Evolutionary conservation across 805 yeast genomes (phyloP).

Genomic region (Schwanniomyces sp.): DNA sequence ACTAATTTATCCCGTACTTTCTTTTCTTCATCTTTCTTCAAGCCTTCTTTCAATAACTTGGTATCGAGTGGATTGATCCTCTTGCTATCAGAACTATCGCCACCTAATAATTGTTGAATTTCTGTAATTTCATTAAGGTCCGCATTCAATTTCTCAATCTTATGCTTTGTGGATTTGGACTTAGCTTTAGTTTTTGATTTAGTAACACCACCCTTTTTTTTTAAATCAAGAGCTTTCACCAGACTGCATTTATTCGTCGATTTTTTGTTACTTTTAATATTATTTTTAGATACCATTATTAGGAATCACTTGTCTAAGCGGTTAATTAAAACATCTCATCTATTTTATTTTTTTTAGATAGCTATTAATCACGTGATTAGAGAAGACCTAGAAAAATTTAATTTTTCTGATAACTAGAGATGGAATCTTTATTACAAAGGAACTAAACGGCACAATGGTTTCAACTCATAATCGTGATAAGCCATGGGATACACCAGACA

Average conservation of each 20-base stretch:
- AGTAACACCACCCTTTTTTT: neutral
- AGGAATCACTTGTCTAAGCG: neutral
- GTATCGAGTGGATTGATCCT: conserved; percentile 34
- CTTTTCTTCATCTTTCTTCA: conserved; percentile 34
- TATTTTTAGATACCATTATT: neutral
- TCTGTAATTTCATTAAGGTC: conserved; percentile 23
- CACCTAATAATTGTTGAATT: conserved; percentile 14
- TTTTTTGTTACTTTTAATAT: neutral
- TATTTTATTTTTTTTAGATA: neutral
- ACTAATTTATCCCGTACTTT: conserved; percentile 27
- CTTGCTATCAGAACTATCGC: conserved; percentile 10
- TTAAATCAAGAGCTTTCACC: neutral
- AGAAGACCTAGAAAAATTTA: neutral
- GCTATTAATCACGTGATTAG: neutral
- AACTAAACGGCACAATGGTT: conserved; percentile 53
- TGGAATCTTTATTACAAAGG: neutral
- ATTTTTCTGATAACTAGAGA: neutral
- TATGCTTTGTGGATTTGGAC: conserved; percentile 30
- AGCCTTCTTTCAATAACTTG: conserved; percentile 34
- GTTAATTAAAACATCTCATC: neutral
- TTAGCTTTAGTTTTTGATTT: conserved; percentile 15
- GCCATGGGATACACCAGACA: conserved; percentile 97
- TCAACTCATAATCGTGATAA: conserved; percentile 93
- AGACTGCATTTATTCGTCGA: too few species aligned
- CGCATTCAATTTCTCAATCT: conserved; percentile 35